phyloP scores from a whole-genome alignment of 1,284 basidiomycete genomes.

The Sparassis latifolia region DNA sequence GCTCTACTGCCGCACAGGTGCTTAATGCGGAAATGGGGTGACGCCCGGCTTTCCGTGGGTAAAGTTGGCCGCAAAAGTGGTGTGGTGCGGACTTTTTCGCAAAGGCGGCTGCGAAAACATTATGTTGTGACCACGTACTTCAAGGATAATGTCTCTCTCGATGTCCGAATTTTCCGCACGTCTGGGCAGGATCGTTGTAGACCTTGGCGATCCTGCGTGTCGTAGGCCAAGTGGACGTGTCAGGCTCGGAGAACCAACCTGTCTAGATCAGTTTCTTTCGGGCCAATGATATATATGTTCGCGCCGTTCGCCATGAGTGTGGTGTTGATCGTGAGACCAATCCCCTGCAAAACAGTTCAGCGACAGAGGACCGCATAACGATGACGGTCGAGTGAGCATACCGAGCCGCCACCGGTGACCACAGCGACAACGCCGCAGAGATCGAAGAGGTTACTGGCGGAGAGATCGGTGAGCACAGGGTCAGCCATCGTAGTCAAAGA shows the following conservation, averaged over 20 bases:
- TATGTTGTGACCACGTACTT: constrained; percentile 23
- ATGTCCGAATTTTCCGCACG: constrained; percentile 28
- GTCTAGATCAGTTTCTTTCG: constrained; percentile 37
- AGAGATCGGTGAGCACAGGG: constrained; percentile 28
- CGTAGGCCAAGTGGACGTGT: neutral
- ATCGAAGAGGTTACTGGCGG: constrained; percentile 37
- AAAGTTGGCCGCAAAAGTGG: too few species aligned
- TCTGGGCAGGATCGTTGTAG: constrained; percentile 35
- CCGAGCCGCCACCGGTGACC: constrained; percentile 42
- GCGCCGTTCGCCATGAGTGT: constrained; percentile 45
- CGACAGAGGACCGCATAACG: neutral
- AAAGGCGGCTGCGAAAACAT: too few species aligned
- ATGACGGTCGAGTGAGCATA: constrained; percentile 17
- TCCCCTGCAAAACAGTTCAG: constrained; percentile 28
- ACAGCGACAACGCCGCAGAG: constrained; percentile 40
- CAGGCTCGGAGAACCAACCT: constrained; percentile 13
- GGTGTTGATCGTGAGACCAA: constrained; percentile 41
- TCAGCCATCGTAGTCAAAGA: constrained; percentile 27
- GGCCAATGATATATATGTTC: constrained; percentile 42
- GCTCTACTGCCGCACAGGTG: too few species aligned
- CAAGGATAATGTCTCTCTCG: constrained; percentile 38
- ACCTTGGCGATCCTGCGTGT: constrained; percentile 25
- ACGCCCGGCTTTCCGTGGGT: too few species aligned
- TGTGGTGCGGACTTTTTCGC: too few species aligned
- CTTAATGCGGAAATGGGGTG: too few species aligned